These are phyloP conservation scores for Letharia columbiana DNA, from an alignment of 495 filamentous ascomycete species.

Conservation along the genomic window DNA sequence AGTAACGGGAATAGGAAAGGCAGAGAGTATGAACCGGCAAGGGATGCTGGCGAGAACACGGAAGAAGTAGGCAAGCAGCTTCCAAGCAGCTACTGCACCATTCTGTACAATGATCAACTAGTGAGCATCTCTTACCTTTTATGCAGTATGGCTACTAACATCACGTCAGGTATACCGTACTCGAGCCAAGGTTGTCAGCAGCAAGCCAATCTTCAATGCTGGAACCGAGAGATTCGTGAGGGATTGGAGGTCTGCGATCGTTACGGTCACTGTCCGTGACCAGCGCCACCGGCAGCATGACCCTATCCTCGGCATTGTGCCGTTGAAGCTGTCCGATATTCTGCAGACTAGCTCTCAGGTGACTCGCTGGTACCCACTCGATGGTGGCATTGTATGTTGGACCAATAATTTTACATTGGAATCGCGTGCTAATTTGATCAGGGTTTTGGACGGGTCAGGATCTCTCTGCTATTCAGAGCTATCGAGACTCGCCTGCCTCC, in stretches of 20 bases:
- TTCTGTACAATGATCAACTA: conserved; percentile 79
- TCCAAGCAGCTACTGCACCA: conserved; percentile 86
- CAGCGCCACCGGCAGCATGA: conserved; percentile 85
- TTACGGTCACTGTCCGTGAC: conserved; percentile 83
- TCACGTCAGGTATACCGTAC: conserved; percentile 64
- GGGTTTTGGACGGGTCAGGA: conserved; percentile 82
- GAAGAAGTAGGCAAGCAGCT: conserved; percentile 71
- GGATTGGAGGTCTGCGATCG: conserved; percentile 80
- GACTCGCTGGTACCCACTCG: conserved; percentile 58
- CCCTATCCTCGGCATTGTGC: conserved; percentile 85
- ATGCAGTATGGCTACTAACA: not conserved
- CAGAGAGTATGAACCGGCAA: conserved; percentile 82
- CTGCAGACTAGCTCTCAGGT: conserved; percentile 79
- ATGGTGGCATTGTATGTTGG: conserved; percentile 47
- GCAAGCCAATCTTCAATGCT: conserved; percentile 92
- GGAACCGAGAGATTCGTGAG: conserved; percentile 92
- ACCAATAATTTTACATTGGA: conserved; percentile 35
- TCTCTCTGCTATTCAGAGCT: conserved; percentile 78
- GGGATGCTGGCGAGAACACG: conserved; percentile 70
- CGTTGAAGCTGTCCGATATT: conserved; percentile 76
- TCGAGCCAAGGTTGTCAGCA: conserved; percentile 80
- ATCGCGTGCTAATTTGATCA: conserved; percentile 53
- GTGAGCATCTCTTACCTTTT: conserved; percentile 30
- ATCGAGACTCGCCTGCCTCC: conserved; percentile 77
- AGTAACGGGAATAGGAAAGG: conserved; percentile 60